Conservation (phyloP, 139 green algal genomes). For the Ettlia oleoabundans region DNA sequence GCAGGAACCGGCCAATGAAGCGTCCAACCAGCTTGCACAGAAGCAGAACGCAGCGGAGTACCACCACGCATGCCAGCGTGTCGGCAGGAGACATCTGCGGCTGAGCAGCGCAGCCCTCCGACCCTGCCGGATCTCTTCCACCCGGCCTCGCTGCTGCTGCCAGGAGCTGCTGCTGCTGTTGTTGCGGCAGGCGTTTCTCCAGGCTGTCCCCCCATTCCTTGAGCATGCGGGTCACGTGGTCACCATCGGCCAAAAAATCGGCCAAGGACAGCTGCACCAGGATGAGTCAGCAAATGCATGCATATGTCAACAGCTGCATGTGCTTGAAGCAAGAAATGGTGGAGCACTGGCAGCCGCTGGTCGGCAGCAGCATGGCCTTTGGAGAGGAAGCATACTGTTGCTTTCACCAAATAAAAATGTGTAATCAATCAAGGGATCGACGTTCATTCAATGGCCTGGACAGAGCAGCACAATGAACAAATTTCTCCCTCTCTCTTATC, state of each 20-base stretch:
- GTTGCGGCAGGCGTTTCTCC: conserved; percentile 31
- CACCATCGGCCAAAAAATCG: conserved; percentile 48
- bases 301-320: background rate
- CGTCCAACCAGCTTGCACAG: conserved; percentile 49
- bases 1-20: conserved; percentile 55
- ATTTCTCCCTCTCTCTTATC: too few species aligned
- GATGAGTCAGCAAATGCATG: background rate
- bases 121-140: background rate
- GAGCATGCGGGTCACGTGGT: conserved; percentile 62
- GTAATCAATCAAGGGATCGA: too few species aligned
- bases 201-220: conserved; percentile 61
- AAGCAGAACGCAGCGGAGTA: conserved; percentile 54
- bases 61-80: conserved; percentile 14
- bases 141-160: background rate
- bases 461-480: too few species aligned
- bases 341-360: too few species aligned
- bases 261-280: conserved; percentile 22
- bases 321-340: too few species aligned
- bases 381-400: too few species aligned
- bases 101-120: background rate
- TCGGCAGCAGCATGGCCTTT: background rate
- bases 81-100: conserved; percentile 2
- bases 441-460: too few species aligned
- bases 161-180: background rate
- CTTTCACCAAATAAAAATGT: too few species aligned